Percentiles rank a stretch among this genome's conserved stretches.
Conservation (phyloP, 1,284 basidiomycete species). For the Malassezia japonica region DNA sequence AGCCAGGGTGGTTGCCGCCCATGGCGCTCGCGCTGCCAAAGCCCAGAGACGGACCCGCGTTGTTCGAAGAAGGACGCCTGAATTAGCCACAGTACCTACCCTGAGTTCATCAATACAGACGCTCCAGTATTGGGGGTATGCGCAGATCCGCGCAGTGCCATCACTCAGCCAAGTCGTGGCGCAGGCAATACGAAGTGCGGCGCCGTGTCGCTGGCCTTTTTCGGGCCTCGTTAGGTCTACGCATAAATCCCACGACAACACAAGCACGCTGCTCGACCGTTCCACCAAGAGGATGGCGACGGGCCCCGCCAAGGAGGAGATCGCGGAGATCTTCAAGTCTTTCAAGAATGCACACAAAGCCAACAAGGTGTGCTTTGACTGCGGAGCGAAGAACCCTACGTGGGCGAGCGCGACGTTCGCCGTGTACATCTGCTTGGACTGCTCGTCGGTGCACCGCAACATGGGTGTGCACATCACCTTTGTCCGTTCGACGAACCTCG, state of each 20-base stretch:
- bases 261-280: background rate
- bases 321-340: conserved; percentile 46
- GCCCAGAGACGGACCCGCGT: conserved; percentile 3
- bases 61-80: conserved; percentile 9
- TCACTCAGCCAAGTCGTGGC: conserved; percentile 1
- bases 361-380: conserved; percentile 71
- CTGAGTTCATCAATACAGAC: conserved; percentile 5
- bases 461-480: conserved; percentile 98
- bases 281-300: conserved; percentile 17
- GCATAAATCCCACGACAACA: background rate
- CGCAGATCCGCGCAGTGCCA: conserved; percentile 10
- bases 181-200: too few species aligned
- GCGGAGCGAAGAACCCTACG: conserved; percentile 88
- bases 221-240: too few species aligned
- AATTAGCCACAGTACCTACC: conserved; percentile 5
- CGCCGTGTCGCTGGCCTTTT: background rate
- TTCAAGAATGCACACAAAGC: conserved; percentile 35
- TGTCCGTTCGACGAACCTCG: conserved; percentile 94
- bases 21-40: conserved; percentile 5
- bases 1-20: conserved; percentile 7
- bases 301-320: conserved; percentile 40
- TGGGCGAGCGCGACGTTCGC: conserved; percentile 96
- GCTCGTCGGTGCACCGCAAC: conserved; percentile 87
- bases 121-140: conserved; percentile 1
- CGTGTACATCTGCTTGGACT: conserved; percentile 95